Conservation (phyloP, 2,329 filamentous ascomycete genomes). For the Sporothrix humicola region DNA sequence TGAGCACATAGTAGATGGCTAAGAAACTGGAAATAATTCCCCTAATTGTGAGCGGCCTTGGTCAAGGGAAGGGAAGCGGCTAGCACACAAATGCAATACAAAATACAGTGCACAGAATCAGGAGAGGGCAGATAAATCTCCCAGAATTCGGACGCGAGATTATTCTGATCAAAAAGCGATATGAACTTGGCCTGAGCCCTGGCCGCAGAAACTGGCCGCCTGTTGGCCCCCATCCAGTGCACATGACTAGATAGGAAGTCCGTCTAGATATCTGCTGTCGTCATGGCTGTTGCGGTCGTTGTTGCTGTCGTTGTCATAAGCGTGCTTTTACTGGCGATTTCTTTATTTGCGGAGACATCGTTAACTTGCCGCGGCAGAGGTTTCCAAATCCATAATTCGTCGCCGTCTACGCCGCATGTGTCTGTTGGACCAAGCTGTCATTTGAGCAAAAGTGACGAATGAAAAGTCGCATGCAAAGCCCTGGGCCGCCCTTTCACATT, state of each 20-base stretch:
- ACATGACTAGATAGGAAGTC: slow-evolving; percentile 22
- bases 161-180: not conserved
- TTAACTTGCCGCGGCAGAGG: not conserved
- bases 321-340: not conserved
- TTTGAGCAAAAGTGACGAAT: not conserved
- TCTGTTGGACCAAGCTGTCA: not conserved
- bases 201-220: slow-evolving; percentile 28
- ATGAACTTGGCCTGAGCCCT: not conserved
- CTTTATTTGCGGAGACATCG: no score
- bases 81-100: not conserved
- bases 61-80: not conserved
- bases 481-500: not conserved
- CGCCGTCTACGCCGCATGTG: not conserved
- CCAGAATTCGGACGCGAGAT: slow-evolving; percentile 24
- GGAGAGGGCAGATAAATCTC: not conserved
- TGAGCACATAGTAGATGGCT: not conserved
- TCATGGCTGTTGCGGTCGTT: not conserved
- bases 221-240: not conserved
- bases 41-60: not conserved
- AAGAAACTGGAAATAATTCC: not conserved
- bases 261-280: not conserved
- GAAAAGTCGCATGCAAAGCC: no score
- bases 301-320: not conserved
- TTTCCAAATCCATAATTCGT: not conserved
- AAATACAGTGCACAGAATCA: not conserved